Conservation (phyloP, 768 basidiomycete species). For the Xanthoconium stramineum region DNA sequence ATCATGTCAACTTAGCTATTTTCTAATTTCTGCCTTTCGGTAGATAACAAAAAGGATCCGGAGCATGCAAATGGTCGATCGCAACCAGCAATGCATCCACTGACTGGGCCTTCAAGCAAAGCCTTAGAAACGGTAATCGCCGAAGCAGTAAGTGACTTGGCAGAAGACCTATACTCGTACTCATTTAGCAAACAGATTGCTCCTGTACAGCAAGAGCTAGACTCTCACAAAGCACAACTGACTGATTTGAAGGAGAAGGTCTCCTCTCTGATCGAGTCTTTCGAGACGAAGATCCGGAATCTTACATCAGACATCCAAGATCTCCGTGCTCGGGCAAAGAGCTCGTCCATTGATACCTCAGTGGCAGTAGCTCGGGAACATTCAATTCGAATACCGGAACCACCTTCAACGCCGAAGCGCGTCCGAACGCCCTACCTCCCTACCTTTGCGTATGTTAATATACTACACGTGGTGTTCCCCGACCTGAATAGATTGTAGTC, state of each 20-base stretch:
- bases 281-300: slow-evolving; percentile 37
- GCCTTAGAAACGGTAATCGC: slow-evolving; percentile 21
- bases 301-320: slow-evolving; percentile 35
- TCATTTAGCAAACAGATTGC: slow-evolving; percentile 37
- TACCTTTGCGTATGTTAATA: slow-evolving; percentile 24
- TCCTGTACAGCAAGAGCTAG: slow-evolving; percentile 51
- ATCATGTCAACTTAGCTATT: neutral
- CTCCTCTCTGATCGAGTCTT: slow-evolving; percentile 27
- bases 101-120: slow-evolving; percentile 4
- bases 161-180: neutral
- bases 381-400: slow-evolving; percentile 25
- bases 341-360: slow-evolving; percentile 9
- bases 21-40: neutral
- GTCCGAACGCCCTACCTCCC: slow-evolving; percentile 30
- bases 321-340: slow-evolving; percentile 23
- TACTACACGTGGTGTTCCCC: neutral
- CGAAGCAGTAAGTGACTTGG: slow-evolving; percentile 27
- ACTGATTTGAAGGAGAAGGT: slow-evolving; percentile 32
- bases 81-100: slow-evolving; percentile 1
- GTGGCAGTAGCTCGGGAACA: slow-evolving; percentile 8
- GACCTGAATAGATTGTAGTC: slow-evolving; percentile 20
- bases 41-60: slow-evolving; percentile 8
- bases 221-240: slow-evolving; percentile 45
- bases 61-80: slow-evolving; percentile 1
- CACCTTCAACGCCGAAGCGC: slow-evolving; percentile 34